Conservation (phyloP, 1,284 basidiomycete species). For the Rhodotorula mucilaginosa region DNA sequence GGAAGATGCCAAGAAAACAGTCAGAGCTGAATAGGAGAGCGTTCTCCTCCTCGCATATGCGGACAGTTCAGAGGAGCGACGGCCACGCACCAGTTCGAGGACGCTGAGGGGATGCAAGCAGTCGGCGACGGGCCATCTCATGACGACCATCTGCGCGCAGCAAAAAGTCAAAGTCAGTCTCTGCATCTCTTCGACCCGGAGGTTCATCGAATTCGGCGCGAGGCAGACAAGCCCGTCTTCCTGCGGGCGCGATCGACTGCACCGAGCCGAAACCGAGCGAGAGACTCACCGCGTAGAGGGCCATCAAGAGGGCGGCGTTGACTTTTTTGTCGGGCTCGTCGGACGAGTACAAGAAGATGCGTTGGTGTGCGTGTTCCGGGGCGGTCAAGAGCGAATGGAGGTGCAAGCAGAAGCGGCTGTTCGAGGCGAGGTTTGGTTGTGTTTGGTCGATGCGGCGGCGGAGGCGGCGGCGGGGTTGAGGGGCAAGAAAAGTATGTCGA, state of each 20-base stretch:
- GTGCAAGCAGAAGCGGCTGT: conserved; percentile 73
- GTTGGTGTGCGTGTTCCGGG: conserved; percentile 17
- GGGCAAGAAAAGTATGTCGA: no score
- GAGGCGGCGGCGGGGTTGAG: no score
- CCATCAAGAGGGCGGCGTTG: conserved; percentile 87
- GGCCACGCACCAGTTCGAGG: conserved; percentile 42
- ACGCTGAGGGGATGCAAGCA: conserved; percentile 89
- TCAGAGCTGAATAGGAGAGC: not conserved
- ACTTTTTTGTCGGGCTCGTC: conserved; percentile 82
- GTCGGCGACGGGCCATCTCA: conserved; percentile 87
- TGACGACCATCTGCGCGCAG: conserved; percentile 79
- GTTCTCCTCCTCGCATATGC: not conserved
- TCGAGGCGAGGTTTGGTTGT: not conserved
- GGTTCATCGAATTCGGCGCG: not conserved
- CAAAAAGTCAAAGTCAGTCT: not conserved
- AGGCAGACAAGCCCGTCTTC: no score
- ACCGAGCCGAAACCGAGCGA: no score
- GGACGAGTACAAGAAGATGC: conserved; percentile 85
- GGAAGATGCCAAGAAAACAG: not conserved
- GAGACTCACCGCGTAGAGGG: conserved; percentile 75
- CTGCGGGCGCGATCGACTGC: no score
- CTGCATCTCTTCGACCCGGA: no score
- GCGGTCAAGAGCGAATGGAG: conserved; percentile 78
- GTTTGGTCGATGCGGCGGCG: not conserved
- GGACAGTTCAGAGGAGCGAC: not conserved